phyloP scores from a whole-genome alignment of 75 land plant genomes.

The Sequoiadendron giganteum region DNA sequence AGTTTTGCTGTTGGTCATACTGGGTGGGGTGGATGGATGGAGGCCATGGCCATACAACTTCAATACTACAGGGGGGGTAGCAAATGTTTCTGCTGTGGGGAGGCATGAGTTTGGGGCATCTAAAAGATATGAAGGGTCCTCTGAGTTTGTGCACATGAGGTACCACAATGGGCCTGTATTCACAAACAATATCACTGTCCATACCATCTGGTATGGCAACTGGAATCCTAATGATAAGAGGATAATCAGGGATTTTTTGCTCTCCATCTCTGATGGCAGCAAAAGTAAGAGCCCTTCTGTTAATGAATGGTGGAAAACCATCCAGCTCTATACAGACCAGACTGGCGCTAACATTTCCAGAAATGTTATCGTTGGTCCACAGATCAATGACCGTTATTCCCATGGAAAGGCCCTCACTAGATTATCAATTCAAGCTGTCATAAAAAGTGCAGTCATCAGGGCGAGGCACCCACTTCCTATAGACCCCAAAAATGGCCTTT shows the following conservation, averaged over 20 bases:
- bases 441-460: slow-evolving; percentile 33
- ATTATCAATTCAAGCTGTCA: slow-evolving; percentile 45
- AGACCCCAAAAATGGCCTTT: slow-evolving; percentile 53
- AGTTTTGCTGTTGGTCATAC: neutral
- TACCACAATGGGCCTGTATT: slow-evolving; percentile 96
- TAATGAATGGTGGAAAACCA: slow-evolving; percentile 71
- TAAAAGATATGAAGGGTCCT: slow-evolving; percentile 81
- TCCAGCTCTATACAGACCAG: slow-evolving; percentile 66
- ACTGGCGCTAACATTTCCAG: slow-evolving; percentile 55
- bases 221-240: slow-evolving; percentile 61
- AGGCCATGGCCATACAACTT: slow-evolving; percentile 27
- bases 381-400: slow-evolving; percentile 55
- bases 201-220: slow-evolving; percentile 84
- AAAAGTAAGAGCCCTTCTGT: slow-evolving; percentile 44
- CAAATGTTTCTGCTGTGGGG: neutral
- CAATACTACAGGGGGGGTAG: neutral
- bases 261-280: slow-evolving; percentile 50
- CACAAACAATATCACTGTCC: slow-evolving; percentile 63
- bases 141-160: slow-evolving; percentile 69
- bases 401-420: slow-evolving; percentile 56
- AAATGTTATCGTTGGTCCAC: slow-evolving; percentile 33
- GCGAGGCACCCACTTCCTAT: slow-evolving; percentile 34
- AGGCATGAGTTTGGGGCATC: slow-evolving; percentile 28
- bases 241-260: slow-evolving; percentile 71
- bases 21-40: slow-evolving; percentile 16